Evolutionary conservation across 768 basidiomycete species (phyloP), one percentile per base, ranked within the genome.

Genomic region (Clitopilus passeckerianus): DNA sequence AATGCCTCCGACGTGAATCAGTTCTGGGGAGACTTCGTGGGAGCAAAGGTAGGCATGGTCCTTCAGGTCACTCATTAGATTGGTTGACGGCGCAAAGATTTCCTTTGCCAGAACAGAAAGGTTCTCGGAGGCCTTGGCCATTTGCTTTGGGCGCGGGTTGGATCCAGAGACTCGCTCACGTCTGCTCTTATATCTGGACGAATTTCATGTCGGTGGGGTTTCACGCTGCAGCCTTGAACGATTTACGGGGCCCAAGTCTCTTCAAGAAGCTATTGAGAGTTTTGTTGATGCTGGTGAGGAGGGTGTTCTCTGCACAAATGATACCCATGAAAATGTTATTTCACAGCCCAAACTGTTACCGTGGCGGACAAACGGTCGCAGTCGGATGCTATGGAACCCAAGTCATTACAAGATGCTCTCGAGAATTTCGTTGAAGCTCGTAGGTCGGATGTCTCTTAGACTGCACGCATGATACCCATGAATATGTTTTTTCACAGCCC

Each of bases 11-110:
- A 65, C 27, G 58, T 63, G 7, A 55, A 44, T 20, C 53, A 67
- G n/a, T 69, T 69, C 57, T 71, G 70, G 70, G 63, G 62, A 20
- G 62, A 64, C 50, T 61, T 63, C 44, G 53, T 71, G 5, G 70
- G 70, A n/a, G 60, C 41, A 24, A 68, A 69, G 46, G 69, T 66
- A n/a, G 34, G 64, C 61, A 2, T 10, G 23, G 52, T 23, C 14
- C 18, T 1, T 7, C 6, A 14, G 24, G 27, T 6, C 5, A n/a
- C 6, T 18, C 5, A 3, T 50, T 20, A 12, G 16, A 18, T n/a
- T n/a, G 15, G 6, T 22, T 18, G 46, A 50, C 20, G 37, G 1
- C 24, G 24, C 7, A 14, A 18, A 69, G 65, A 50, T 65, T 2
- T 56, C 65, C 2, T 66, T 64, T 24, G 67, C 62, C 5, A 62